Evolutionary conservation across 345 rosid species (phyloP).

Genomic region (Syzygium grande): DNA sequence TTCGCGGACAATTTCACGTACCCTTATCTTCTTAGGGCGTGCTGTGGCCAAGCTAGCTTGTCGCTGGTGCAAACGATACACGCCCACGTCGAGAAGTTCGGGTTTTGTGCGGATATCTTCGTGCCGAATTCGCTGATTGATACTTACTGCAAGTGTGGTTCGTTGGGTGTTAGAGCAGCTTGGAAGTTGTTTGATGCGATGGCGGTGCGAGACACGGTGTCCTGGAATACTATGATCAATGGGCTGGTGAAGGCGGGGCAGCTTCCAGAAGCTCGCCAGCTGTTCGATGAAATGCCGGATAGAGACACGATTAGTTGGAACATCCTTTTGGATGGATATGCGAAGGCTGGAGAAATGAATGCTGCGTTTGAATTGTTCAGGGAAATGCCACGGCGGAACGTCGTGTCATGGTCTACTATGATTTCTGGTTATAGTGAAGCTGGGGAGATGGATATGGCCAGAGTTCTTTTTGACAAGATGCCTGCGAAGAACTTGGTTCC

Average conservation of each 20-base stretch:
- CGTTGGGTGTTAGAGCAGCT: constrained; percentile 46
- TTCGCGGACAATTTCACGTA: constrained; percentile 70
- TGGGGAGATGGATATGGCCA: constrained; percentile 85
- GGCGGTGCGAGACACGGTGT: constrained; percentile 55
- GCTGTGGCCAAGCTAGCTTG: constrained; percentile 39
- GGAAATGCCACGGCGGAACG: constrained; percentile 66
- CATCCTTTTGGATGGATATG: constrained; percentile 71
- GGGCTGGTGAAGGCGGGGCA: constrained; percentile 55
- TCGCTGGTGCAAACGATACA: constrained; percentile 67
- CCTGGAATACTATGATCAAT: constrained; percentile 77
- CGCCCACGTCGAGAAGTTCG: constrained; percentile 52
- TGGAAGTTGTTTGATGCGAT: constrained; percentile 47
- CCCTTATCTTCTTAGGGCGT: constrained; percentile 75
- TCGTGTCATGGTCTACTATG: constrained; percentile 89
- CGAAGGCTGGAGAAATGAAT: constrained; percentile 56
- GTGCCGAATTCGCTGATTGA: constrained; percentile 84
- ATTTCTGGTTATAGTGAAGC: constrained; percentile 62
- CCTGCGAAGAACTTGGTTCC: constrained; percentile 65
- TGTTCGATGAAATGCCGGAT: constrained; percentile 78
- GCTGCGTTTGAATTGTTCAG: constrained; percentile 59
- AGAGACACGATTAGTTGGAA: constrained; percentile 83
- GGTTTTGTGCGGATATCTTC: constrained; percentile 60
- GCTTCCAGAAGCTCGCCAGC: constrained; percentile 36
- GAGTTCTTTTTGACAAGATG: constrained; percentile 71
- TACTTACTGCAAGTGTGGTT: constrained; percentile 70